phyloP scores from a whole-genome alignment of 1,139 yeast genomes.

The Geotrichum restrictum region DNA sequence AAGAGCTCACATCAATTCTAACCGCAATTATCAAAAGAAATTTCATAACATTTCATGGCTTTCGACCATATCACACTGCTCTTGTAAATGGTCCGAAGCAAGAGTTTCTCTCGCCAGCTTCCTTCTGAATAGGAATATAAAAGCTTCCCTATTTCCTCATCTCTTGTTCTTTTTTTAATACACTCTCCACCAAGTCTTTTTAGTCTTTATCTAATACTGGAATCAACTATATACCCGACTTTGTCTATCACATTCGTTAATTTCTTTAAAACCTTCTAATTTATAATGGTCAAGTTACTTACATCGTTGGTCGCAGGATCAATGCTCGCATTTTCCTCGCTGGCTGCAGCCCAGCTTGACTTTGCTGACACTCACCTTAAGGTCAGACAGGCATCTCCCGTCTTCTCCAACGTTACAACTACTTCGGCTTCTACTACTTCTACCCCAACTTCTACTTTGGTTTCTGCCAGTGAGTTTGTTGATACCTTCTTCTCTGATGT shows the following conservation, averaged over 20 bases:
- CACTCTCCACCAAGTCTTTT: constrained; percentile 1
- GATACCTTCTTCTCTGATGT: constrained; percentile 4
- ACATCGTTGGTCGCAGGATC: constrained; percentile 16
- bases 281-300: constrained; percentile 15
- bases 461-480: background rate
- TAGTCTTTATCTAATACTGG: background rate
- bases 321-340: constrained; percentile 14
- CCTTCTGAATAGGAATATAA: background rate
- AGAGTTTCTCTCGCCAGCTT: background rate
- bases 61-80: no score
- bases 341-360: constrained; percentile 19
- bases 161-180: background rate
- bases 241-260: constrained; percentile 7
- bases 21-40: background rate
- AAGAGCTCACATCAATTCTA: no score
- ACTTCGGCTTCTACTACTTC: constrained; percentile 6
- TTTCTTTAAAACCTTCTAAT: no score
- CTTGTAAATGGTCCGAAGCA: no score
- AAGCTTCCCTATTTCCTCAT: background rate
- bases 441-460: constrained; percentile 5
- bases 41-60: no score
- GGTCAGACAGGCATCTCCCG: constrained; percentile 8
- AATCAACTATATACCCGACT: background rate
- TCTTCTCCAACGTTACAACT: constrained; percentile 12
- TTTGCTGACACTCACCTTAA: constrained; percentile 16